phyloP scores from a whole-genome alignment of 441 rosid species.

The Geranium incanum region DNA sequence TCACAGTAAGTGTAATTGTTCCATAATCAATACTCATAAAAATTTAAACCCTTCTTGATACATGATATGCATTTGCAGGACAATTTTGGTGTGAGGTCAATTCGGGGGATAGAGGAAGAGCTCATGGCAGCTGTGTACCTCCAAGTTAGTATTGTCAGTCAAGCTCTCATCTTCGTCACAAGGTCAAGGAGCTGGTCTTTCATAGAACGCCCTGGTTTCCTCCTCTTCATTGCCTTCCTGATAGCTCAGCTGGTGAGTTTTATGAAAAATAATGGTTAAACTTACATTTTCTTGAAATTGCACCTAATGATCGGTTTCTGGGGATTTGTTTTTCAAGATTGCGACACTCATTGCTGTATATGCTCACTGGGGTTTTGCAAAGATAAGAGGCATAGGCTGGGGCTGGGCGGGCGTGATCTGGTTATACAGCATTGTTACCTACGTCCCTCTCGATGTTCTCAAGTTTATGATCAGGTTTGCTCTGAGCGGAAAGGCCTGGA shows the following conservation, averaged over 20 bases:
- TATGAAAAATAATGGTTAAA: neutral
- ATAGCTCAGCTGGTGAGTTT: constrained; percentile 11
- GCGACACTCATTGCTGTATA: constrained; percentile 9
- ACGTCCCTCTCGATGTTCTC: constrained; percentile 11
- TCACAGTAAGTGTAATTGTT: neutral
- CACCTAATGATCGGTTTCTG: neutral
- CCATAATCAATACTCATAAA: neutral
- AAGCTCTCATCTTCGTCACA: constrained; percentile 11
- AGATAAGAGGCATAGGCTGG: constrained; percentile 8
- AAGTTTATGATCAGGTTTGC: constrained; percentile 4
- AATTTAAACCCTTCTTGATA: neutral
- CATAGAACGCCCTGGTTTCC: constrained; percentile 9
- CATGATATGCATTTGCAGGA: neutral
- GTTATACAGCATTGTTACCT: constrained; percentile 6
- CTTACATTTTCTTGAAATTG: neutral
- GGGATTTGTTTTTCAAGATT: neutral
- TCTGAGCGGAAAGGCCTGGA: constrained; percentile 9
- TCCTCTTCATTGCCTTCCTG: neutral
- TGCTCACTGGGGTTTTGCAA: constrained; percentile 6
- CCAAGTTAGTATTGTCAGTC: constrained; percentile 12
- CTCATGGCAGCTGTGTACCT: constrained; percentile 10
- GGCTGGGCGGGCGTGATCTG: constrained; percentile 10
- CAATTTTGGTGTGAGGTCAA: neutral
- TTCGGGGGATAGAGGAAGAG: neutral
- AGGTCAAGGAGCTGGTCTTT: constrained; percentile 12